Base-by-base conservation (phyloP, 163 green algal species). In the Smithsoniella earleae region DNA sequence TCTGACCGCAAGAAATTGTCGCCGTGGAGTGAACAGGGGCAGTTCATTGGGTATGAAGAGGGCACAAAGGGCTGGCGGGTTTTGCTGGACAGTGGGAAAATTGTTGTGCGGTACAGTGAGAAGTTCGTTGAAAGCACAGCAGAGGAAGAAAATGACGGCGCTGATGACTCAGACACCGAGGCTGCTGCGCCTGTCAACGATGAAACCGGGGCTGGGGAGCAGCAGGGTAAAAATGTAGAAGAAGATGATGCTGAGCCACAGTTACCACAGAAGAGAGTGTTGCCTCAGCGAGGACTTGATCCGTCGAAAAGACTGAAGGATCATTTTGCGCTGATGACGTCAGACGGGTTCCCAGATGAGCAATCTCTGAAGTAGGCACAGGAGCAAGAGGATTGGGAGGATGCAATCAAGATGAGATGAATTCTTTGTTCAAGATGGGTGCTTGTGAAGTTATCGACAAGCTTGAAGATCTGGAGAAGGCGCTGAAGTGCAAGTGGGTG, bases 51-150 rank as follows among this genome's bases (percentile, higher is more conserved):
- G 20, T 76, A 76, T 58, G 43, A 52, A 1, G 28, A 31, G 2
- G 30, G 46, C 46, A 76, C 69, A 33, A 76, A 75, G 66, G 66
- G 66, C 40, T 75, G 55, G 38, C 52, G 55, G 37, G 40, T 75
- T 27, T 46, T 75, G 5, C 46, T 76, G 46, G 16, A 46, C 28
- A 73, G 2, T 25, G 46, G 46, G 2, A 3, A 25, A 0, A 37
- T 66, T 30, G 36, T 76, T 74, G 31, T 76, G 28, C 58, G 69
- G 33, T 20, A 46, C 18, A 36, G 66, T 73, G 69, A 72, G 69
- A 46, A 2, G 2, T 76, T 76, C 30, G 0, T 33, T 52, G 69
- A 76, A 46, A n/a, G 18, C 22, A 38, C 44, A 54, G 44, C 44
- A 54, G 44, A 18, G 44, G 1, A 54, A 20, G 44, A 20, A 54